Evolutionary conservation across 495 filamentous ascomycete species (phyloP), one percentile per base, ranked within the genome.

Genomic region (Aspergillus heteromorphus): DNA sequence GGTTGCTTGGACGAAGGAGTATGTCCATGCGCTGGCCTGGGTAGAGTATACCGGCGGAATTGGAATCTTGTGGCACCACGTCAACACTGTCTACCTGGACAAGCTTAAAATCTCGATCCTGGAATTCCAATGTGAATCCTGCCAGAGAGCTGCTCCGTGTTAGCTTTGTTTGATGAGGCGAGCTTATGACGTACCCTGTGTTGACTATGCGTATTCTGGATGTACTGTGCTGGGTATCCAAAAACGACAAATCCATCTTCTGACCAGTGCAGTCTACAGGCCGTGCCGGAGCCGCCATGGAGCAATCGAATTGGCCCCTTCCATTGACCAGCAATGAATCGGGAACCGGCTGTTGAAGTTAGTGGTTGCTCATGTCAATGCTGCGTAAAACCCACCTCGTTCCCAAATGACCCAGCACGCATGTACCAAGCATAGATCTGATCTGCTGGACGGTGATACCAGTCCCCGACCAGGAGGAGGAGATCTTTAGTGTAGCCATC

Each of bases 321-420:
- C 79, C 79, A 57, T 82, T 80, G 18, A 82, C 57, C 6, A 82
- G 55, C 1, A 82, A 45, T 0, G 74, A 79, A 51, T 82, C 79
- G 2, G 79, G 79, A 36, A 77, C 77, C 6, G 79, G 79, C 72
- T 67, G 21, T 40, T 2, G 20, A 16, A 10, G 16, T 45, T 8
- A 43, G 23, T 10, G 60, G 40, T 11, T 23, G 19, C 3, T 18
- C 6, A 14, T 29, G 7, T 27, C 49, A n/a, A 4, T 2, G 21
- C 17, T 48, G 6, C 34, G 53, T 45, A 20, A 6, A 25, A 47
- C 59, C 11, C 48, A 75, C 72, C 61, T 82, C 79, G 25, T 76
- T 76, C 2, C 73, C 76, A 62, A 74, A 76, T 23, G 67, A 72
- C 4, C 63, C 69, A n/a, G 69, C 64, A 34, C 63, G 62, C 49